phyloP scores from a whole-genome alignment of 176 grass and related monocot species.

The Typha latifolia region DNA sequence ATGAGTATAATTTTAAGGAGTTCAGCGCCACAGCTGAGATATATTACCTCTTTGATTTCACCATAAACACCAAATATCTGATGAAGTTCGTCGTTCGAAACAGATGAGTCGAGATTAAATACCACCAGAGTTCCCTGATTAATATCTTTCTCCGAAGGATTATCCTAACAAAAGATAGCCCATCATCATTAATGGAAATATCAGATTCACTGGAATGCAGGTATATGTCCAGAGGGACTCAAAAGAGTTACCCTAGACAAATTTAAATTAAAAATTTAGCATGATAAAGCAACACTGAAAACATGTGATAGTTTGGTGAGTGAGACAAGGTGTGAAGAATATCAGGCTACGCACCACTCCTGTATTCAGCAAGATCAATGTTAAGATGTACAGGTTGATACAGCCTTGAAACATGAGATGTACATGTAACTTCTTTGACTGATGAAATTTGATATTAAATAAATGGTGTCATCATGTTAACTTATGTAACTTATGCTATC shows the following conservation, averaged over 20 bases:
- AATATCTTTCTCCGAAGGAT: constrained; percentile 22
- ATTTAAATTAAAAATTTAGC: too few species aligned
- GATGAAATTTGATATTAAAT: too few species aligned
- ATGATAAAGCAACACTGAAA: too few species aligned
- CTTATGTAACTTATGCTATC: too few species aligned
- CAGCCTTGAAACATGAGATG: too few species aligned
- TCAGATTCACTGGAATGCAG: background rate
- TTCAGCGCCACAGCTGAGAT: background rate
- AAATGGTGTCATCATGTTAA: too few species aligned
- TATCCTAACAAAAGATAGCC: constrained; percentile 31
- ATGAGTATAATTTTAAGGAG: background rate
- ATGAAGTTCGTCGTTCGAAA: constrained; percentile 43
- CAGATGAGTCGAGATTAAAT: constrained; percentile 42
- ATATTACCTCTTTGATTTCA: constrained; percentile 55
- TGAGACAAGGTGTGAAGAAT: too few species aligned
- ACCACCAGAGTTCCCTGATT: constrained; percentile 34
- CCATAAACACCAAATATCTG: constrained; percentile 51
- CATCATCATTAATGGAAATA: constrained; percentile 11
- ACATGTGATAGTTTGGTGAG: too few species aligned
- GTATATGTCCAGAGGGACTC: background rate
- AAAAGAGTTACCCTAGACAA: background rate
- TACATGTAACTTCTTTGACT: too few species aligned
- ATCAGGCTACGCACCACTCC: too few species aligned
- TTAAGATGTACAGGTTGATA: too few species aligned
- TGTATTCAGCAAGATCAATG: too few species aligned